Percentiles rank a stretch among this genome's conserved stretches.
Evolutionary conservation across 345 rosid species (phyloP).

Genomic region (Eutrema japonicum): DNA sequence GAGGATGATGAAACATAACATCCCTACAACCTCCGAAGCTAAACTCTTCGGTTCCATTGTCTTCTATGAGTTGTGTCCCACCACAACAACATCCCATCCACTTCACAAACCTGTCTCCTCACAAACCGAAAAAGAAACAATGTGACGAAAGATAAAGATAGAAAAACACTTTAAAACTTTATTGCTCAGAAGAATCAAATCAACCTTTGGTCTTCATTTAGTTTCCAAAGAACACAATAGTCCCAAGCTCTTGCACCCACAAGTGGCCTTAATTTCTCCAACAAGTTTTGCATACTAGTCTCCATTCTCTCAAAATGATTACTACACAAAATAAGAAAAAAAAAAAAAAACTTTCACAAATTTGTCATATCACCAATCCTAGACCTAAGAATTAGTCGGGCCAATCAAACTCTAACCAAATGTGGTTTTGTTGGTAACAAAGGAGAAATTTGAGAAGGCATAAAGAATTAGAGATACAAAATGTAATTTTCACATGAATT

Average conservation of each 20-base stretch:
- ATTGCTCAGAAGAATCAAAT: slow-evolving; percentile 2
- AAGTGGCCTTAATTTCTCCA: slow-evolving; percentile 71
- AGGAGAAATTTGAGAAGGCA: background rate
- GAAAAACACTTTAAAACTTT: background rate
- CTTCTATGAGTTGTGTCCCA: slow-evolving; percentile 52
- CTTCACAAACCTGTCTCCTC: slow-evolving; percentile 53
- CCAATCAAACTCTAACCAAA: background rate
- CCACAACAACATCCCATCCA: slow-evolving; percentile 90
- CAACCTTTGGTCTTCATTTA: slow-evolving; percentile 89
- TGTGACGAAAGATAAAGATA: slow-evolving; percentile 27
- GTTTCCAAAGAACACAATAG: slow-evolving; percentile 80
- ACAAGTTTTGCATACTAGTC: slow-evolving; percentile 51
- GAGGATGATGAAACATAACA: slow-evolving; percentile 65
- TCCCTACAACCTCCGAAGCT: slow-evolving; percentile 71
- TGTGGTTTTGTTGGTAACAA: slow-evolving; percentile 5
- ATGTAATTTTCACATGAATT: slow-evolving; percentile 36
- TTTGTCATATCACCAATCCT: background rate
- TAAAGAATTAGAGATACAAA: slow-evolving; percentile 27
- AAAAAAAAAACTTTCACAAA: background rate
- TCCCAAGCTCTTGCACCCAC: slow-evolving; percentile 81
- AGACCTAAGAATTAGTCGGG: background rate
- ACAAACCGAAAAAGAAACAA: background rate
- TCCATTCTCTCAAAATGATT: slow-evolving; percentile 43
- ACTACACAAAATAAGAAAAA: slow-evolving; percentile 4
- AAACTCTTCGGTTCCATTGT: slow-evolving; percentile 55